phyloP scores from a whole-genome alignment of 306 rosid species.

The Pueraria montana region DNA sequence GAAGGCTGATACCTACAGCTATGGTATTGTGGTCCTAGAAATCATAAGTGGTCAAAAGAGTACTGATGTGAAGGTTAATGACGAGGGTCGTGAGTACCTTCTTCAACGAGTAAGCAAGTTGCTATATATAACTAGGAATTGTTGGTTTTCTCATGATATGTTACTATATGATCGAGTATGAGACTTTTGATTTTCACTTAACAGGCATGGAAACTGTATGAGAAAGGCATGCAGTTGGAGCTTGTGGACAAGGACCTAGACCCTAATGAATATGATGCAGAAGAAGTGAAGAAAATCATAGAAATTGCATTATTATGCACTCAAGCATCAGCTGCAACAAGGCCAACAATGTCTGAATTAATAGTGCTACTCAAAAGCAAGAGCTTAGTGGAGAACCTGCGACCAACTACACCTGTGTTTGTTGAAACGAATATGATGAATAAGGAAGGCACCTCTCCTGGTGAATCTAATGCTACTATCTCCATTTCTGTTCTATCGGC shows the following conservation, averaged over 20 bases:
- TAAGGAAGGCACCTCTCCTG: slow-evolving; percentile 50
- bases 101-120: slow-evolving; percentile 64
- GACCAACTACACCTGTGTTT: slow-evolving; percentile 61
- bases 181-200: neutral
- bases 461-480: slow-evolving; percentile 67
- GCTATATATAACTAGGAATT: neutral
- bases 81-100: slow-evolving; percentile 57
- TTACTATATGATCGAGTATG: neutral
- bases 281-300: slow-evolving; percentile 55
- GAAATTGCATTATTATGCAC: slow-evolving; percentile 68
- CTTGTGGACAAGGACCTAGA: slow-evolving; percentile 57
- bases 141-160: neutral
- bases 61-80: slow-evolving; percentile 46
- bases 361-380: slow-evolving; percentile 60
- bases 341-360: slow-evolving; percentile 74
- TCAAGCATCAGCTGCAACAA: slow-evolving; percentile 58
- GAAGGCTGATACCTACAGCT: slow-evolving; percentile 75
- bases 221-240: slow-evolving; percentile 51
- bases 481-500: slow-evolving; percentile 41
- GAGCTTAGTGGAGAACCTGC: slow-evolving; percentile 38
- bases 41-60: slow-evolving; percentile 71
- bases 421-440: slow-evolving; percentile 50
- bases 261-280: slow-evolving; percentile 52
- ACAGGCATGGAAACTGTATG: slow-evolving; percentile 70
- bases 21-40: slow-evolving; percentile 75